Conservation (phyloP, 1,284 basidiomycete species). For the Meripilus lineatus region DNA sequence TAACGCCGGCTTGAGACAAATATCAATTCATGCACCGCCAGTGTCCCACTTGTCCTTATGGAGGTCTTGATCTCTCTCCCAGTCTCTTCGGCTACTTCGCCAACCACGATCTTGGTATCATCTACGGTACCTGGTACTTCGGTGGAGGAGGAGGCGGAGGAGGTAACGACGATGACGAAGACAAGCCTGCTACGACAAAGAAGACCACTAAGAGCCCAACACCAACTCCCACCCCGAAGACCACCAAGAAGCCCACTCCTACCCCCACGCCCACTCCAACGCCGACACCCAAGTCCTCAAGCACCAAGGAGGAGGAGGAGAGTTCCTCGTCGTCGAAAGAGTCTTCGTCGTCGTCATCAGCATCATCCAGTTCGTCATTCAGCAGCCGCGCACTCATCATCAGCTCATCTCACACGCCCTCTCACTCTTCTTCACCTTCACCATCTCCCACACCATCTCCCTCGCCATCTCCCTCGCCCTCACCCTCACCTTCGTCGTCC, state of each 20-base stretch:
- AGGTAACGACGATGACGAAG: no score
- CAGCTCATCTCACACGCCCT: no score
- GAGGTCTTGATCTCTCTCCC: conserved; percentile 74
- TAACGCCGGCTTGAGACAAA: not conserved
- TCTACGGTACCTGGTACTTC: conserved; percentile 58
- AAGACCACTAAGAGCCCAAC: not conserved
- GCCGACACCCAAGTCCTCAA: conserved; percentile 5
- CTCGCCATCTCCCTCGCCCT: no score
- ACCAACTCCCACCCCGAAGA: not conserved
- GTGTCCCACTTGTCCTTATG: conserved; percentile 69
- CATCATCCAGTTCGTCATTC: no score
- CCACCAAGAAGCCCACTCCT: not conserved
- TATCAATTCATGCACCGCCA: conserved; percentile 21
- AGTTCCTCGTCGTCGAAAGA: no score
- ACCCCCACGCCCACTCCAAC: conserved; percentile 1
- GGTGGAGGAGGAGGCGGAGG: no score
- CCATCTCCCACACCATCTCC: no score
- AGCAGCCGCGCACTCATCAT: no score
- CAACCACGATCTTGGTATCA: conserved; percentile 40
- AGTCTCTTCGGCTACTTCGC: conserved; percentile 70
- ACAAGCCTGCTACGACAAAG: not conserved
- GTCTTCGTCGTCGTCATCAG: no score
- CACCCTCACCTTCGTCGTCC: no score
- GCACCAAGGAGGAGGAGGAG: no score
- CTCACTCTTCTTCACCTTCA: no score